Evolutionary conservation across 1,139 yeast genomes (phyloP).

Genomic region (Nakaseomyces glabratus): DNA sequence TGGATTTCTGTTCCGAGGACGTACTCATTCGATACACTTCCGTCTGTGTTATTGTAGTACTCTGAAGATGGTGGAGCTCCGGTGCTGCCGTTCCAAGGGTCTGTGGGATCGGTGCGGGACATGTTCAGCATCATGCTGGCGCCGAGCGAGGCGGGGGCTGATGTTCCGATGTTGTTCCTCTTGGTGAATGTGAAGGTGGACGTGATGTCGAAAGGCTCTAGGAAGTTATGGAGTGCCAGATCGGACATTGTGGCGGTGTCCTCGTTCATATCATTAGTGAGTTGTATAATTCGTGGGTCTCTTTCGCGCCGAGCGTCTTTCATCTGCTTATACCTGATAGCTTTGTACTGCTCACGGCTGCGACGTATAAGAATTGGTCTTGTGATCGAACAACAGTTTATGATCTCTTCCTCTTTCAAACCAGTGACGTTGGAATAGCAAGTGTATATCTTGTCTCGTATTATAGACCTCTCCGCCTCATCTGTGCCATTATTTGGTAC

Average conservation of each 20-base stretch:
- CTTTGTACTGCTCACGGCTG: conserved; percentile 12
- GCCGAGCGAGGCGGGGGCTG: not conserved
- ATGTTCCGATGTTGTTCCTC: conserved; percentile 1
- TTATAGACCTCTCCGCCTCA: conserved; percentile 13
- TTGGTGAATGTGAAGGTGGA: conserved; percentile 3
- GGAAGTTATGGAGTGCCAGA: conserved; percentile 1
- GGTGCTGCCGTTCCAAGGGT: not conserved
- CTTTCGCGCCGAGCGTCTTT: not conserved
- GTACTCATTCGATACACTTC: conserved; percentile 12
- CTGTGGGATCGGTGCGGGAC: not conserved
- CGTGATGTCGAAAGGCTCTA: conserved; percentile 3
- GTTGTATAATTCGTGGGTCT: no score
- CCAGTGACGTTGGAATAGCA: conserved; percentile 19
- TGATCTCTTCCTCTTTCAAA: conserved; percentile 17
- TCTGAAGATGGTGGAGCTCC: conserved; percentile 3
- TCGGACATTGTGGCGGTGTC: not conserved
- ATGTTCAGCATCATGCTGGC: conserved; percentile 3
- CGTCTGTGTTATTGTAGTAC: conserved; percentile 4
- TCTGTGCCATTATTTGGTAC: conserved; percentile 13
- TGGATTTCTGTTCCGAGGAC: conserved; percentile 18
- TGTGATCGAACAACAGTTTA: conserved; percentile 23
- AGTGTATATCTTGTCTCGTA: conserved; percentile 16
- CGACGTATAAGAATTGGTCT: conserved; percentile 19
- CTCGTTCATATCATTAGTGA: no score
- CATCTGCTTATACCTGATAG: not conserved